Evolutionary conservation across 169 alveolate species (phyloP).

Genomic region (Cystoisospora suis): DNA sequence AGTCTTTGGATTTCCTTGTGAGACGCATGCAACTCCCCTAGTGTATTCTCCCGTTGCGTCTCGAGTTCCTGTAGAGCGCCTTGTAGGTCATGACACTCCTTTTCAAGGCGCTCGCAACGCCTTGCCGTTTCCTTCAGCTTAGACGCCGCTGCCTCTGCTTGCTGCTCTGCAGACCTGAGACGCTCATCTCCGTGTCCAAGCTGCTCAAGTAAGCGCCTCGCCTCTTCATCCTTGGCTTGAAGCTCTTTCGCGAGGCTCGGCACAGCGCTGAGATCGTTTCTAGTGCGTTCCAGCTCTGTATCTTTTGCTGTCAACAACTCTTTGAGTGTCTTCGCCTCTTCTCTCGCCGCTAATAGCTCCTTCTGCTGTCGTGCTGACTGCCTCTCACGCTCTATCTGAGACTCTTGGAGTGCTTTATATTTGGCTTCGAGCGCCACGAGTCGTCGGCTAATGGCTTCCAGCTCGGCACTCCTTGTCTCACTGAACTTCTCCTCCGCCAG

Average conservation of each 20-base stretch:
- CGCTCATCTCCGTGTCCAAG: neutral
- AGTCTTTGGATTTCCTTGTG: neutral
- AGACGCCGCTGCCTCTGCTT: neutral
- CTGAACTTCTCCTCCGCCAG: no score
- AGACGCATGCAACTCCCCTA: neutral
- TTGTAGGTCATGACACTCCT: neutral
- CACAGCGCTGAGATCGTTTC: no score
- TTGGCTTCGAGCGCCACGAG: no score
- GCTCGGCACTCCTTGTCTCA: no score
- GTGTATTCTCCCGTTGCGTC: neutral
- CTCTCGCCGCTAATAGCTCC: no score
- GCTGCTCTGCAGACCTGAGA: neutral
- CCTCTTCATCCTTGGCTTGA: no score
- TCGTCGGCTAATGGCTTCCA: no score
- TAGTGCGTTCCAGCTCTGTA: no score
- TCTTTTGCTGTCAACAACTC: no score
- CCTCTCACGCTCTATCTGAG: neutral
- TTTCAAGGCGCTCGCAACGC: neutral
- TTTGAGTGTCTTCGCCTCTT: no score
- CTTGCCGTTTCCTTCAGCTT: neutral
- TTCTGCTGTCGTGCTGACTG: neutral
- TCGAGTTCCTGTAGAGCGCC: neutral
- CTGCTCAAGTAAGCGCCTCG: neutral
- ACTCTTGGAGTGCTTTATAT: no score
- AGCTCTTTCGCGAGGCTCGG: no score